Percentiles rank a stretch among this genome's conserved stretches.
phyloP scores from a whole-genome alignment of 2,329 filamentous ascomycete species.

The Monascus ruber region DNA sequence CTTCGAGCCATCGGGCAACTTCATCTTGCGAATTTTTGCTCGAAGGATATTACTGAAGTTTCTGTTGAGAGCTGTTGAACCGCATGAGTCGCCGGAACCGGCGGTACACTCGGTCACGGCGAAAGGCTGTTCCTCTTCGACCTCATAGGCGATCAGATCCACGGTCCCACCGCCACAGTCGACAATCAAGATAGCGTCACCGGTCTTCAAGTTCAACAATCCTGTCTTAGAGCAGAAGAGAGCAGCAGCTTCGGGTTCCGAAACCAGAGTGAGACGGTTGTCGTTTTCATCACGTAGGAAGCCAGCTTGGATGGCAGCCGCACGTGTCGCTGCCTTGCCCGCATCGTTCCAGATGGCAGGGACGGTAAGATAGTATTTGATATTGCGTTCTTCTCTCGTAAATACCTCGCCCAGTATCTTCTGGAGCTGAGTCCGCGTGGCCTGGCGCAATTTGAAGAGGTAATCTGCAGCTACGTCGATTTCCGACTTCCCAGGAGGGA shows the following conservation, averaged over 20 bases:
- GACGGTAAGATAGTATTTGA: constrained; percentile 95
- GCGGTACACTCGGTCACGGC: constrained; percentile 95
- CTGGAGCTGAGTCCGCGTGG: constrained; percentile 88
- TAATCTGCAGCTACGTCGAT: constrained; percentile 99
- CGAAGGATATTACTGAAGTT: constrained; percentile 98
- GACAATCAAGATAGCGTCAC: constrained; percentile 95
- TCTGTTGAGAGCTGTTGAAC: constrained; percentile 93
- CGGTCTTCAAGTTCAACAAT: constrained; percentile 90
- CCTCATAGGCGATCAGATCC: constrained; percentile 97
- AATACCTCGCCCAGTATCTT: constrained; percentile 97
- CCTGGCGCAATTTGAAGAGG: constrained; percentile 93
- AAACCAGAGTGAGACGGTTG: constrained; percentile 86
- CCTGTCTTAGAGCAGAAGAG: constrained; percentile 98
- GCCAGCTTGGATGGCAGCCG: constrained; percentile 90
- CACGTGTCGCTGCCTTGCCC: constrained; percentile 90
- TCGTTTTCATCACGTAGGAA: constrained; percentile 97
- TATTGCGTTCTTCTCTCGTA: constrained; percentile 95
- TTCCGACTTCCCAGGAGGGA: constrained; percentile 95
- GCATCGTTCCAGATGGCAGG: constrained; percentile 99
- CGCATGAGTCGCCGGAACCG: constrained; percentile 92
- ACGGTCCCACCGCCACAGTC: constrained; percentile 98
- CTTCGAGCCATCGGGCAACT: constrained; percentile 89
- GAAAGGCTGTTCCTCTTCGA: constrained; percentile 94
- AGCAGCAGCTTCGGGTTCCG: constrained; percentile 91
- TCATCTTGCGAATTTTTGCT: constrained; percentile 98